phyloP scores from a whole-genome alignment of 1,139 yeast genomes.

The Pichia sp. region DNA sequence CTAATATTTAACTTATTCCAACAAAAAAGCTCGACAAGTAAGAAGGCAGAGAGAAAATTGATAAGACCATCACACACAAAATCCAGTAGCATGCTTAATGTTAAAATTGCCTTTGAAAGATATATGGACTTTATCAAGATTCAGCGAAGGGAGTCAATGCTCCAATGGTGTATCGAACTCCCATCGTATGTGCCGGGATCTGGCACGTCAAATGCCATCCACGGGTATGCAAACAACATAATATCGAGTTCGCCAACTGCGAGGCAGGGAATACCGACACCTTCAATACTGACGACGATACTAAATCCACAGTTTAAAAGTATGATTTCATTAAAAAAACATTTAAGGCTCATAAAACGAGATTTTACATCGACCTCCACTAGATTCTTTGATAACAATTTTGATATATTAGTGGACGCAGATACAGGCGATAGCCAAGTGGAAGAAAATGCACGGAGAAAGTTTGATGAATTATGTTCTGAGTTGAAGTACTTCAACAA shows the following conservation, averaged over 20 bases:
- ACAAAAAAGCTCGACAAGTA: background rate
- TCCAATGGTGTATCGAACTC: conserved; percentile 26
- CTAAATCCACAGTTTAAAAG: conserved; percentile 9
- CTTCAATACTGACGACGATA: background rate
- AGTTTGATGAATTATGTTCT: conserved; percentile 4
- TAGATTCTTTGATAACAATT: conserved; percentile 26
- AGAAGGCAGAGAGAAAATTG: too few relatives aligned
- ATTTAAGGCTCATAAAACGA: conserved; percentile 14
- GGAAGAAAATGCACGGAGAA: conserved; percentile 10
- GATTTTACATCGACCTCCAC: conserved; percentile 22
- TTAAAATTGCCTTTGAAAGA: conserved; percentile 26
- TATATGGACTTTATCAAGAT: conserved; percentile 24
- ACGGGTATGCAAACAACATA: background rate
- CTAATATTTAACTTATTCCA: background rate
- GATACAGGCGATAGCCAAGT: conserved; percentile 11
- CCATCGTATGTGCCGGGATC: conserved; percentile 2
- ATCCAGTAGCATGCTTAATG: conserved; percentile 21
- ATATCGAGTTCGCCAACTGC: background rate
- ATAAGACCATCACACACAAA: background rate
- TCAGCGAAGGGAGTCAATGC: conserved; percentile 27
- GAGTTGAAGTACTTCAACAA: conserved; percentile 13
- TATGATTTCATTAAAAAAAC: conserved; percentile 4
- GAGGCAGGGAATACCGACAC: conserved; percentile 3
- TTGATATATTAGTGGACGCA: conserved; percentile 21
- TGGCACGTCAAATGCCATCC: background rate